Conservation (phyloP, 106 monocot species). For the Dioscorea dumetorum region DNA sequence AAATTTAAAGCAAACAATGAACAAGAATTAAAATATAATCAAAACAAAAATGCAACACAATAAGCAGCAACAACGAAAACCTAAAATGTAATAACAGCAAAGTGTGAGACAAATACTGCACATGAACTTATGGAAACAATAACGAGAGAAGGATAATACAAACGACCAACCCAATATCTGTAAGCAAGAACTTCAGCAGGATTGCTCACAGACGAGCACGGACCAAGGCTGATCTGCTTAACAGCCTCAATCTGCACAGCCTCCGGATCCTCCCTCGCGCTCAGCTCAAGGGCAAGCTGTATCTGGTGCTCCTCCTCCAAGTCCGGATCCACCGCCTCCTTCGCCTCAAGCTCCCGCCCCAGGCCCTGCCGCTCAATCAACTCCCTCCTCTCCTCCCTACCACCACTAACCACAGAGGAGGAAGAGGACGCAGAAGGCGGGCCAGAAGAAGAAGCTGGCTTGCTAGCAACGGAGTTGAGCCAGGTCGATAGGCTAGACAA, state of each 20-base stretch:
- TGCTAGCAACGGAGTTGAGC: conserved; percentile 32
- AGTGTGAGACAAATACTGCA: no score
- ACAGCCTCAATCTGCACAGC: conserved; percentile 73
- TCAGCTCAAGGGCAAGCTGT: conserved; percentile 62
- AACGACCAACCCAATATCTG: conserved; percentile 58
- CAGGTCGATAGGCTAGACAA: conserved; percentile 34
- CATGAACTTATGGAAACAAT: no score
- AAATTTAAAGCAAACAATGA: no score
- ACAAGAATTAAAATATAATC: no score
- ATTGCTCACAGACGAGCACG: conserved; percentile 30
- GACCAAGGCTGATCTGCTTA: conserved; percentile 70
- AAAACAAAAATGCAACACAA: no score
- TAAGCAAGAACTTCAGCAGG: conserved; percentile 49
- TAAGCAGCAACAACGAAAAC: no score
- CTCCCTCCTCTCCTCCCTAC: neutral
- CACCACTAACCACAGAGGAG: conserved; percentile 1
- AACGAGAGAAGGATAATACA: no score
- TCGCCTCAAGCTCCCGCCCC: neutral
- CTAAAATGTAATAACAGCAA: no score
- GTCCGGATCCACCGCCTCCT: conserved; percentile 3
- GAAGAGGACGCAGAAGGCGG: conserved; percentile 4
- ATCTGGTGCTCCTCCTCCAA: conserved; percentile 59
- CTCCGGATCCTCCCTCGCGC: conserved; percentile 68
- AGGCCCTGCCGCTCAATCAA: neutral
- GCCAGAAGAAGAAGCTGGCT: conserved; percentile 1